A percentile compares a stretch with the other conserved stretches of the same genome.
These are phyloP conservation scores for Fusarium sp. DNA, from an alignment of 2,329 filamentous ascomycete genomes.

Conservation along the genomic window DNA sequence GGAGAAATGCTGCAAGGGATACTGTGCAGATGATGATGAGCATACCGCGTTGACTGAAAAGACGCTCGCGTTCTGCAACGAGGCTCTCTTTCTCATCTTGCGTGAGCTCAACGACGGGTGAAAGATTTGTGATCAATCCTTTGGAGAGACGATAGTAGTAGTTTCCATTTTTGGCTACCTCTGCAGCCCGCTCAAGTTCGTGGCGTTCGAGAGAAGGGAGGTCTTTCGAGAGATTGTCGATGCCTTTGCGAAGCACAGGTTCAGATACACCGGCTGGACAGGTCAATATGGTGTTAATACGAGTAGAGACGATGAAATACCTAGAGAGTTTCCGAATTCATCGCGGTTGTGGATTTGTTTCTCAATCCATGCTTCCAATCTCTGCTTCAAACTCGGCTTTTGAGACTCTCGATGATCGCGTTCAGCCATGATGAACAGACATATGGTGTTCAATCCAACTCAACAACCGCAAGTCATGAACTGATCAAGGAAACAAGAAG, in stretches of 20 bases:
- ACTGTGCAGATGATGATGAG: conserved; percentile 49
- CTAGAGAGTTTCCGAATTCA: conserved; percentile 21
- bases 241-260: background rate
- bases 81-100: conserved; percentile 9
- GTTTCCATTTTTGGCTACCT: conserved; percentile 21
- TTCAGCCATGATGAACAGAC: conserved; percentile 4
- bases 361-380: conserved; percentile 11
- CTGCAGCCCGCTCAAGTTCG: conserved; percentile 17
- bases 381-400: background rate
- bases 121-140: background rate
- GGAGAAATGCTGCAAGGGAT: conserved; percentile 57
- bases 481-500: background rate
- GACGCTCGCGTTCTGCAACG: conserved; percentile 48
- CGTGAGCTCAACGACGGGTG: conserved; percentile 1
- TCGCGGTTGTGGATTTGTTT: conserved; percentile 18
- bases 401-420: background rate
- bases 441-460: background rate
- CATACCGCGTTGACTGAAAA: conserved; percentile 40
- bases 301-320: background rate
- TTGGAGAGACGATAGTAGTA: conserved; percentile 27
- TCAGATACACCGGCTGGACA: conserved; percentile 16
- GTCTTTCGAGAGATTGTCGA: conserved; percentile 4
- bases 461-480: background rate
- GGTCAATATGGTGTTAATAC: background rate
- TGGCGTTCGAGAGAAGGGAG: conserved; percentile 1